Base-by-base conservation (phyloP, 179 eudicot genomes). In the Spinacia oleracea region DNA sequence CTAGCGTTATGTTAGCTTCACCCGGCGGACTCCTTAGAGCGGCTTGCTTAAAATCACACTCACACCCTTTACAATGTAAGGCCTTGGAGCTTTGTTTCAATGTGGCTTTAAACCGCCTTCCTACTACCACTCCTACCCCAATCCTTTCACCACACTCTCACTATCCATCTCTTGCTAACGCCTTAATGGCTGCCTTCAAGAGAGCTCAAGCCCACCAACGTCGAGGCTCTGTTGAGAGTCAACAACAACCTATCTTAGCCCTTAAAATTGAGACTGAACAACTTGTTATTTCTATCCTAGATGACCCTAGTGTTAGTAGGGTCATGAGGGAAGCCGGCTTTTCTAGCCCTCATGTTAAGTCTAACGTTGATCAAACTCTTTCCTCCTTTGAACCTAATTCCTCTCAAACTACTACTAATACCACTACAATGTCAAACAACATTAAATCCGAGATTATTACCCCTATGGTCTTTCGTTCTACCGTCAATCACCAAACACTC, bases 21-120 rank as follows among this genome's bases (percentile, higher is more conserved):
- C 86, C 90, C 1, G 74, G 83, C 0, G 90, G 92, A n/a, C 90
- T 87, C 10, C 83, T 89, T 16, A 72, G 84, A 65, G 56, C 80
- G 0, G 89, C 92, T 6, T 89, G 92, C 27, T 64, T 89, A 9
- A 85, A 85, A 23, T 86, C 90, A 6, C 84, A 89, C 64, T 87
- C 87, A 7, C 90, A 89, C 60, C 92, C 92, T 9, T 78, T 86
- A 50, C 92, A 89, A 53, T 83, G 82, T 78, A 84, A 83, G 83
- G 92, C 90, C 56, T 79, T 89, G 21, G 92, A 89, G 81, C 87
- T 89, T n/a, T 89, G 92, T 81, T 86, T 89, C 84, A 87, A 84
- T 27, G 90, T 89, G 2, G 92, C 90, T 65, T 73, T 89, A 32
- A 87, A 89, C 83, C 88, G 91, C 45, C 89, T 89, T 59, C 91